Percentiles rank a stretch among this genome's conserved stretches.
phyloP scores from a whole-genome alignment of 345 rosid genomes.

The Syzygium aqueum region DNA sequence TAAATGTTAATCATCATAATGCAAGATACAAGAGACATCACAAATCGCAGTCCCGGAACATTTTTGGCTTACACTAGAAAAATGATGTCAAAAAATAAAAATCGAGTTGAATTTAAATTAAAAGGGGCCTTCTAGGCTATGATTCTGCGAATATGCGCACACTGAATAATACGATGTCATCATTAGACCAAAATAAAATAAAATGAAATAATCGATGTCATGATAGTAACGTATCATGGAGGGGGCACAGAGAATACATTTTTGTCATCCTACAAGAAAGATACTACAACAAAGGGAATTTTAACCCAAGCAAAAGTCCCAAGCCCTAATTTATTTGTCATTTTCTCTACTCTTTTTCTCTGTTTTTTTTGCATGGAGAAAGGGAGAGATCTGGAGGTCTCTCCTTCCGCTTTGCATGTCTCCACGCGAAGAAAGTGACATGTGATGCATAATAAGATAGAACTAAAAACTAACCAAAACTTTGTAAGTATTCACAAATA shows the following conservation, averaged over 20 bases:
- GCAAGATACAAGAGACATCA: not conserved
- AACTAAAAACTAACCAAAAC: constrained; percentile 18
- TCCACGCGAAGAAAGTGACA: constrained; percentile 31
- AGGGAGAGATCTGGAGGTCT: constrained; percentile 26
- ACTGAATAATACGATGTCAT: not conserved
- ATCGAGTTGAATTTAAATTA: not conserved
- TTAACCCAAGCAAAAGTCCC: constrained; percentile 5
- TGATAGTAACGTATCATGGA: constrained; percentile 7
- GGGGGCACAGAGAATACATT: not conserved
- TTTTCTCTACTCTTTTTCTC: constrained; percentile 6
- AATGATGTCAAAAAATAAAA: not conserved
- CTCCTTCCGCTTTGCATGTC: constrained; percentile 14
- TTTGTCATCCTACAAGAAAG: constrained; percentile 2
- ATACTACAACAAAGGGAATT: constrained; percentile 3
- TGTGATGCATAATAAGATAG: constrained; percentile 29
- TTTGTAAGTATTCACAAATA: not conserved
- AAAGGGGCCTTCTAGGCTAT: not conserved
- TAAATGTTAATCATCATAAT: not conserved
- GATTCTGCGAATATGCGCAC: not conserved
- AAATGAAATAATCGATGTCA: not conserved
- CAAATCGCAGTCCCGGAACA: not conserved
- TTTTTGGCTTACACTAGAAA: not conserved
- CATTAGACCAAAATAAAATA: too few relatives aligned
- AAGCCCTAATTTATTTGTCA: not conserved
- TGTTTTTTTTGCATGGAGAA: constrained; percentile 27